A percentile compares a stretch with the other conserved stretches of the same genome.
These are phyloP conservation scores for Larix kaempferi DNA, from an alignment of 75 land plant species.

Conservation along the genomic window DNA sequence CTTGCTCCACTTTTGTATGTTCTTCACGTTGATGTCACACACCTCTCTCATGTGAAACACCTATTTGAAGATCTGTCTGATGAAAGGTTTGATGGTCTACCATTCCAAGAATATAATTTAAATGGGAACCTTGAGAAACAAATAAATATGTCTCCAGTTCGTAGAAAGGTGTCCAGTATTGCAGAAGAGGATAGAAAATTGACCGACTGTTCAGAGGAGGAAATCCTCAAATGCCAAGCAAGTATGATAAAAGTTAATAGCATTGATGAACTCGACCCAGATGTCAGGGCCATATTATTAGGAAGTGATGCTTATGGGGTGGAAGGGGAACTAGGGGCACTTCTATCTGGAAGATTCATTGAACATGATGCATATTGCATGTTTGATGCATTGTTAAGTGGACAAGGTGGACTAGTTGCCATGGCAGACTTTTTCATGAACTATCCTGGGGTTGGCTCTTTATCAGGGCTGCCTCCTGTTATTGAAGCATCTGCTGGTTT, in stretches of 20 bases:
- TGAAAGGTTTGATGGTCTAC: constrained; percentile 68
- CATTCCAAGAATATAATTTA: constrained; percentile 16
- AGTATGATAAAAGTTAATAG: constrained; percentile 14
- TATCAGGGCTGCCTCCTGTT: constrained; percentile 54
- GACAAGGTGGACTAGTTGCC: constrained; percentile 44
- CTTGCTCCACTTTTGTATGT: constrained; percentile 89
- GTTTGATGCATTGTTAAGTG: constrained; percentile 87
- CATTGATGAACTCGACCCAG: constrained; percentile 55
- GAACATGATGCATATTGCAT: constrained; percentile 95
- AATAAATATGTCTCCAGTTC: constrained; percentile 3
- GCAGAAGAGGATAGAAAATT: constrained; percentile 3
- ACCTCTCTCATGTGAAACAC: constrained; percentile 54
- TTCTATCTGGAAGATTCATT: constrained; percentile 77
- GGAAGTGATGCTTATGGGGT: constrained; percentile 87
- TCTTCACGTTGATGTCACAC: constrained; percentile 73
- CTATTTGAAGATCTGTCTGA: constrained; percentile 64
- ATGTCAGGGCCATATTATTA: constrained; percentile 53
- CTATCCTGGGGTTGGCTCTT: constrained; percentile 29
- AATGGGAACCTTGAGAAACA: constrained; percentile 10
- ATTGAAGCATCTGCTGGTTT: constrained; percentile 72
- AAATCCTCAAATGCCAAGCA: constrained; percentile 14
- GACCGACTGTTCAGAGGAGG: not conserved
- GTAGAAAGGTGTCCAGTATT: not conserved
- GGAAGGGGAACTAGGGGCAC: constrained; percentile 87
- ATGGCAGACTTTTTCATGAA: constrained; percentile 75